Evolutionary conservation across 2,329 filamentous ascomycete species (phyloP).

Genomic region (Rutstroemia sp.): DNA sequence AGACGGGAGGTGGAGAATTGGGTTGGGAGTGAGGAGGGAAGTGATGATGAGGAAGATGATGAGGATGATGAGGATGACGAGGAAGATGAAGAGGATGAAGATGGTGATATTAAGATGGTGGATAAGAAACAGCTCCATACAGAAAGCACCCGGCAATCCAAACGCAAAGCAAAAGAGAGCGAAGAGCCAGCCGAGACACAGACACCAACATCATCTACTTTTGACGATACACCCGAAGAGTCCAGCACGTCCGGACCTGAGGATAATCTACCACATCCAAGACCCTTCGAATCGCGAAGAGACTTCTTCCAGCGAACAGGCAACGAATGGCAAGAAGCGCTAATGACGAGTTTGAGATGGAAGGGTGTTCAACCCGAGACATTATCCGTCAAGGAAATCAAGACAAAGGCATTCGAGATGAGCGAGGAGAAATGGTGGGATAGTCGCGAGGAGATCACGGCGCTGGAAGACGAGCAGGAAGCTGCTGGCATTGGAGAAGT

Average conservation of each 20-base stretch:
- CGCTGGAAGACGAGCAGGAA: slow-evolving; percentile 91
- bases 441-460: slow-evolving; percentile 85
- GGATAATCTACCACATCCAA: slow-evolving; percentile 30
- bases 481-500: slow-evolving; percentile 82
- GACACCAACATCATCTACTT: slow-evolving; percentile 33
- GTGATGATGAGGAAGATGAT: slow-evolving; percentile 44
- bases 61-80: slow-evolving; percentile 41
- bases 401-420: slow-evolving; percentile 80
- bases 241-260: slow-evolving; percentile 17
- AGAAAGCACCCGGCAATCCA: slow-evolving; percentile 43
- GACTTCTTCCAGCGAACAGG: slow-evolving; percentile 90
- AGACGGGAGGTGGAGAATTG: slow-evolving; percentile 80
- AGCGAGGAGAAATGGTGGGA: slow-evolving; percentile 99
- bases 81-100: slow-evolving; percentile 39
- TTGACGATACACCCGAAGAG: slow-evolving; percentile 43
- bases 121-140: slow-evolving; percentile 31
- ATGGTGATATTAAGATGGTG: slow-evolving; percentile 35
- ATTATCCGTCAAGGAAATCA: slow-evolving; percentile 80
- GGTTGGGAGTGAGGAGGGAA: slow-evolving; percentile 57
- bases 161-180: slow-evolving; percentile 46
- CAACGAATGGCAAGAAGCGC: slow-evolving; percentile 81
- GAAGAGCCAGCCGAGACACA: background rate
- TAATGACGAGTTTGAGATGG: slow-evolving; percentile 68
- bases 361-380: slow-evolving; percentile 60
- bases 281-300: slow-evolving; percentile 71